phyloP scores from a whole-genome alignment of 345 rosid genomes.

The Citrus hindsii region DNA sequence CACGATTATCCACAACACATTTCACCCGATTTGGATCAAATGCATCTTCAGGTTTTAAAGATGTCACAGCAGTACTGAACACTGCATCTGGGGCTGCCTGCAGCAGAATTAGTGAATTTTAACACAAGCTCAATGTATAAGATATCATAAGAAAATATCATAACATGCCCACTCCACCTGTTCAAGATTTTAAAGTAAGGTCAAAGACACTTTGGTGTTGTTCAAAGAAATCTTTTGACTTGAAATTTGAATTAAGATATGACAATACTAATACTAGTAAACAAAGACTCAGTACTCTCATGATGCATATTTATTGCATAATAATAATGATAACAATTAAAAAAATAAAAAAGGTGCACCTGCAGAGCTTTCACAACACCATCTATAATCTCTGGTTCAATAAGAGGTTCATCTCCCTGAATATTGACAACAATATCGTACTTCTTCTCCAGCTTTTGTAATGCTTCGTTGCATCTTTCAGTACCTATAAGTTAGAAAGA shows the following conservation, averaged over 20 bases:
- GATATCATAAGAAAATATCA: not conserved
- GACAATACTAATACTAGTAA: not conserved
- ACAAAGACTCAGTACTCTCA: not conserved
- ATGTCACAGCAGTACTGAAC: slow-evolving; percentile 93
- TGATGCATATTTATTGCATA: not conserved
- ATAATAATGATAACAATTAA: not conserved
- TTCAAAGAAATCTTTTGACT: not conserved
- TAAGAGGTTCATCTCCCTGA: slow-evolving; percentile 96
- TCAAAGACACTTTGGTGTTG: not conserved
- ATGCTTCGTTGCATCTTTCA: slow-evolving; percentile 89
- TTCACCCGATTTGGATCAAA: slow-evolving; percentile 91
- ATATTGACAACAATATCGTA: slow-evolving; percentile 91
- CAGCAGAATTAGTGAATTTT: slow-evolving; percentile 9
- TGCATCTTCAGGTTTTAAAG: slow-evolving; percentile 86
- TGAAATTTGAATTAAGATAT: not conserved
- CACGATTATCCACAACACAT: slow-evolving; percentile 76
- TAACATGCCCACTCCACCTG: not conserved
- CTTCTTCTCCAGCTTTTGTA: slow-evolving; percentile 76
- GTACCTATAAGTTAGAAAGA: slow-evolving; percentile 45
- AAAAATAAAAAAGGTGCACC: slow-evolving; percentile 29
- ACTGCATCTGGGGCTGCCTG: slow-evolving; percentile 95
- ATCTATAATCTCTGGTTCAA: slow-evolving; percentile 92
- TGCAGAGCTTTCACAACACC: slow-evolving; percentile 93
- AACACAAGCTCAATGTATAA: not conserved
- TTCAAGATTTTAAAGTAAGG: not conserved